Conservation (phyloP, 805 yeast genomes). For the Saccharomyces kudriavzevii region DNA sequence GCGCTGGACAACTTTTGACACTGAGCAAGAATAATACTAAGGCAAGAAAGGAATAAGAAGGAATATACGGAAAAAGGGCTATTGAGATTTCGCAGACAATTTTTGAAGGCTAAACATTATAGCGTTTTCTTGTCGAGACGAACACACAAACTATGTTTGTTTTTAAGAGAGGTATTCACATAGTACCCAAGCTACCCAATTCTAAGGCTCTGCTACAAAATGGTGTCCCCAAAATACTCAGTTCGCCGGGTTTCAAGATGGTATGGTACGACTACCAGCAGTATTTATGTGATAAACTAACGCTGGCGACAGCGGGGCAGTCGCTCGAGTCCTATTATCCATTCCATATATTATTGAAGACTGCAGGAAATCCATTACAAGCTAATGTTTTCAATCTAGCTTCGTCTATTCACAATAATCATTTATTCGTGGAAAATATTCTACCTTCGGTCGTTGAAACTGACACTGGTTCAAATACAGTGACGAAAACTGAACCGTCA, state of each 20-base stretch:
- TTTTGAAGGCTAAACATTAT: background rate
- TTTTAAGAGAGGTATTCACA: constrained; percentile 25
- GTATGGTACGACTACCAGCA: constrained; percentile 82
- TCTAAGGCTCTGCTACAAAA: constrained; percentile 8
- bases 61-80: background rate
- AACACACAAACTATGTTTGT: background rate
- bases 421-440: constrained; percentile 66
- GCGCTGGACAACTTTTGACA: background rate
- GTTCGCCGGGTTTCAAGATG: constrained; percentile 49
- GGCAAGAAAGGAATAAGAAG: background rate
- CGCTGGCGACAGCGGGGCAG: constrained; percentile 66
- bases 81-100: background rate
- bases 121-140: background rate
- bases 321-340: constrained; percentile 71
- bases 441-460: constrained; percentile 10
- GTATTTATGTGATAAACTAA: constrained; percentile 50
- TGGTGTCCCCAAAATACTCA: constrained; percentile 26
- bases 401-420: constrained; percentile 87
- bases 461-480: constrained; percentile 4
- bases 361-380: constrained; percentile 58
- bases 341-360: constrained; percentile 56
- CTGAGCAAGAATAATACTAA: background rate
- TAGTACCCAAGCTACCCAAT: constrained; percentile 26
- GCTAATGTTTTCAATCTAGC: constrained; percentile 76
- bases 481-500: constrained; percentile 28